Conservation (phyloP, 805 yeast species). For the Candida chilensis region DNA sequence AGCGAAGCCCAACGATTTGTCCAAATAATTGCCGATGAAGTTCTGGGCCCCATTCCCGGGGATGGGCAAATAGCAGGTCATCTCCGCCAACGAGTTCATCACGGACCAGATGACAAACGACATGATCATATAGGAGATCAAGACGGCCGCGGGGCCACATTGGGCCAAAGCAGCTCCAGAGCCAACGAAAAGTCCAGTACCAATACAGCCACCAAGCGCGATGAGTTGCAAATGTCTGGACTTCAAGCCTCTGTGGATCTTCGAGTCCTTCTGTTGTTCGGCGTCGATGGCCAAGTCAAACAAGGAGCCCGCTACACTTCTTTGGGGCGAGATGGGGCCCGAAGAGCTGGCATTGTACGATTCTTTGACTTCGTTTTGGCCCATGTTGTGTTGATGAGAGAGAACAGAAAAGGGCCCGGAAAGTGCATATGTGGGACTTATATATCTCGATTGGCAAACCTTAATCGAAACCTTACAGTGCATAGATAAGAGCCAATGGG, state of each 20-base stretch:
- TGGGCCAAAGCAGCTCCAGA: constrained; percentile 28
- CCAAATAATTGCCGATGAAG: constrained; percentile 51
- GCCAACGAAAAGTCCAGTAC: constrained; percentile 33
- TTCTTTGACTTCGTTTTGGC: too few species aligned
- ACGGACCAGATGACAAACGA: constrained; percentile 58
- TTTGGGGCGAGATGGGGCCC: too few species aligned
- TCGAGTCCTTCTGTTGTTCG: neutral
- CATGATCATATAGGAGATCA: constrained; percentile 54
- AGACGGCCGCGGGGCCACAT: constrained; percentile 37
- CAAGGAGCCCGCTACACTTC: too few species aligned
- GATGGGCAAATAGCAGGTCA: constrained; percentile 53
- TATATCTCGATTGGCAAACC: too few species aligned
- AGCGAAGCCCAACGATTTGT: constrained; percentile 52
- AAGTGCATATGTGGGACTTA: too few species aligned
- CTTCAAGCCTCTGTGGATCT: constrained; percentile 13
- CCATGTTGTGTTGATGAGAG: too few species aligned
- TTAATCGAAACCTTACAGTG: too few species aligned
- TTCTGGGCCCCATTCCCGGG: constrained; percentile 59
- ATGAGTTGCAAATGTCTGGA: constrained; percentile 36
- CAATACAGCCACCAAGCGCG: constrained; percentile 37
- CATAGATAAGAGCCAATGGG: too few species aligned
- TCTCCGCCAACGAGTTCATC: constrained; percentile 59
- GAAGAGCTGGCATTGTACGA: too few species aligned
- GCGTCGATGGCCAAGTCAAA: too few species aligned
- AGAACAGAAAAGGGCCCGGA: too few species aligned